Evolutionary conservation across 2,329 filamentous ascomycete genomes (phyloP), one percentile per base, ranked within the genome.

Genomic region (Colletotrichum sp.): DNA sequence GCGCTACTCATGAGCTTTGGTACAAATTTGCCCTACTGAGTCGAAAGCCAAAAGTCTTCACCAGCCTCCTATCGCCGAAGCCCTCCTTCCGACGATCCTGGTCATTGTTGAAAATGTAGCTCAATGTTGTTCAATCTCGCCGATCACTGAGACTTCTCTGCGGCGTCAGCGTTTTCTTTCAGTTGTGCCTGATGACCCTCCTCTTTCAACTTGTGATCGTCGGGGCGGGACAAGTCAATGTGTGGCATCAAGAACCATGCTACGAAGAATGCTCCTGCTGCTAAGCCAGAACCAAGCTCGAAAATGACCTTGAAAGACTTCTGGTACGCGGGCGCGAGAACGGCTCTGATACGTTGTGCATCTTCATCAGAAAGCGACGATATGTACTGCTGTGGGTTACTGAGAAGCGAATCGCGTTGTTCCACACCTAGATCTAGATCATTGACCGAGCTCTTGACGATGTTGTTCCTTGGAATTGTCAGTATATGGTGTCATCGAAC

Each of bases 191-290:
- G 43, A 24, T 52, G 43, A 21, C 43, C 43, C 43, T 52, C 43
- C 5, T 85, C 82, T 67, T 84, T 85, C n/a, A 86, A 74, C 52
- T 79, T 81, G 4, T 78, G 80, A 38, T 86, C 85, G 63, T 86
- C 85, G 0, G 84, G 82, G 8, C 85, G 78, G 13, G 79, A 67
- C 26, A 87, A 78, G 24, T 85, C 82, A 2, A 86, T 80, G 38
- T 87, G 85, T 0, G 84, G 85, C 83, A 87, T 86, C 66, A 87
- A 74, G 0, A 84, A 74, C 24, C 83, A 84, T 0, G 85, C 83
- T 8, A 87, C 60, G 1, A 86, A 61, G 38, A 87, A 86, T 2
- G 82, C 83, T 4, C 83, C 48, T 4, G 80, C 82, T 3, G 84
- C 83, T 15, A 86, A 71, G 1, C 80, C 80, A 1, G 85, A 84